phyloP scores from a whole-genome alignment of 768 basidiomycete species.

The Harrya chromipes region DNA sequence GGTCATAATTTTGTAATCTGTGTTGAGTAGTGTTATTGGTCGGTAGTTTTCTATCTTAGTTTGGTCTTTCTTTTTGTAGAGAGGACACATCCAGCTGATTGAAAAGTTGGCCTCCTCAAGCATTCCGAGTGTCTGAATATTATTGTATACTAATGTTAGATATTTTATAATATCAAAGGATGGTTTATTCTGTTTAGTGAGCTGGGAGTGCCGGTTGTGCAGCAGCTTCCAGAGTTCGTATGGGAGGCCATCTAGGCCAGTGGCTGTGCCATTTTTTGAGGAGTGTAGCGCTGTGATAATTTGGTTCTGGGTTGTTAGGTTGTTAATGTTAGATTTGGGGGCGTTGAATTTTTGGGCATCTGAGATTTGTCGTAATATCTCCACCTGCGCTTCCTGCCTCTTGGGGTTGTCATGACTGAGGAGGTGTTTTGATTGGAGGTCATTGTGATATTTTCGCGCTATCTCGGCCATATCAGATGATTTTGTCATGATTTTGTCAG shows the following conservation, averaged over 20 bases:
- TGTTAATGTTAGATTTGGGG: not conserved
- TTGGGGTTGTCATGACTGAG: no score
- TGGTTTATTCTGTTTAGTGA: no score
- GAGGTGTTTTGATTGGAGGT: constrained; percentile 20
- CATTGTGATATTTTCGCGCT: constrained; percentile 6
- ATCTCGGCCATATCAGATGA: constrained; percentile 34
- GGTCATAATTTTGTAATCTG: constrained; percentile 34
- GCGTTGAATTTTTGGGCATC: not conserved
- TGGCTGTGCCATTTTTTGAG: constrained; percentile 14
- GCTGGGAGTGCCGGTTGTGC: not conserved
- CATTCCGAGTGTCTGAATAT: constrained; percentile 30
- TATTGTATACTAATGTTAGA: constrained; percentile 8
- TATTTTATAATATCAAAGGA: constrained; percentile 7
- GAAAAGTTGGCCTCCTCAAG: constrained; percentile 18
- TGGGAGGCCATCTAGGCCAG: constrained; percentile 25
- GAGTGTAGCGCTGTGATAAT: constrained; percentile 8
- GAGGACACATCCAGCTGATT: constrained; percentile 33
- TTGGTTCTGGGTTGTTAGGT: constrained; percentile 2
- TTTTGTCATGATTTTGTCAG: fast-evolving
- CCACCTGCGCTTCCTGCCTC: no score
- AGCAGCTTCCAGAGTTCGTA: constrained; percentile 29
- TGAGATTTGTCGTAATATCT: not conserved
- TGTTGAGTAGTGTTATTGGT: constrained; percentile 35
- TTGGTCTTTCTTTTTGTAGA: constrained; percentile 41
- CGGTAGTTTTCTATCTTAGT: constrained; percentile 34